Conservation (phyloP, 768 basidiomycete species). For the Dendrothele bispora region DNA sequence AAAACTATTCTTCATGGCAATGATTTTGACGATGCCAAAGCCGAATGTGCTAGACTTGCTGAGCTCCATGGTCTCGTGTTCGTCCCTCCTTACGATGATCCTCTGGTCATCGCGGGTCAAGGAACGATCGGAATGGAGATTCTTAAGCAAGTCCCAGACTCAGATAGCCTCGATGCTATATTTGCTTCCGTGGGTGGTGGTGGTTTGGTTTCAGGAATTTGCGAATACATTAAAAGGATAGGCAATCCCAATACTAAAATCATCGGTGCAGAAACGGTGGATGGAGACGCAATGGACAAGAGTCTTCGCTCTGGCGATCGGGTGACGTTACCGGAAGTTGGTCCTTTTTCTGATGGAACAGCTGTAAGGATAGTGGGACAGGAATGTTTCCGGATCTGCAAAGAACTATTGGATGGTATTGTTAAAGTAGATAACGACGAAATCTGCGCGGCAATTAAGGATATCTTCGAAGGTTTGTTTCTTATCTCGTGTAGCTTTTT, state of each 20-base stretch:
- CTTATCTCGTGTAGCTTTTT: background rate
- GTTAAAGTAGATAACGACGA: slow-evolving; percentile 92
- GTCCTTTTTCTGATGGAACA: slow-evolving; percentile 96
- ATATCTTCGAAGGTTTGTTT: slow-evolving; percentile 88
- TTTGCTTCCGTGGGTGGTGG: slow-evolving; percentile 95
- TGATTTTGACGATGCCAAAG: slow-evolving; percentile 97
- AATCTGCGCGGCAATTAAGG: slow-evolving; percentile 98
- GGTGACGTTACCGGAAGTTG: slow-evolving; percentile 84
- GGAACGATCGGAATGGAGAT: slow-evolving; percentile 96
- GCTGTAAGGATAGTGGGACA: slow-evolving; percentile 95
- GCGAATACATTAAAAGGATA: slow-evolving; percentile 90
- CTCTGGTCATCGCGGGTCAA: slow-evolving; percentile 95
- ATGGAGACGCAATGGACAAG: slow-evolving; percentile 91
- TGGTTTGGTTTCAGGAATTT: slow-evolving; percentile 87
- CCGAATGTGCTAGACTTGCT: slow-evolving; percentile 88
- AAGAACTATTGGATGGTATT: slow-evolving; percentile 77
- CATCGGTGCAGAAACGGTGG: slow-evolving; percentile 90
- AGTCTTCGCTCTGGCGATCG: slow-evolving; percentile 82
- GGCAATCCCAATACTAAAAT: slow-evolving; percentile 82
- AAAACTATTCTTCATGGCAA: slow-evolving; percentile 89
- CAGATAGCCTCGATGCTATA: slow-evolving; percentile 77
- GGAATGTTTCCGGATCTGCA: slow-evolving; percentile 92
- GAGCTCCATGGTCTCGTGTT: slow-evolving; percentile 75
- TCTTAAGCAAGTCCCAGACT: slow-evolving; percentile 79
- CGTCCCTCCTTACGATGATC: slow-evolving; percentile 97